phyloP scores from a whole-genome alignment of 1,284 basidiomycete genomes.

The Vanrija humicola region DNA sequence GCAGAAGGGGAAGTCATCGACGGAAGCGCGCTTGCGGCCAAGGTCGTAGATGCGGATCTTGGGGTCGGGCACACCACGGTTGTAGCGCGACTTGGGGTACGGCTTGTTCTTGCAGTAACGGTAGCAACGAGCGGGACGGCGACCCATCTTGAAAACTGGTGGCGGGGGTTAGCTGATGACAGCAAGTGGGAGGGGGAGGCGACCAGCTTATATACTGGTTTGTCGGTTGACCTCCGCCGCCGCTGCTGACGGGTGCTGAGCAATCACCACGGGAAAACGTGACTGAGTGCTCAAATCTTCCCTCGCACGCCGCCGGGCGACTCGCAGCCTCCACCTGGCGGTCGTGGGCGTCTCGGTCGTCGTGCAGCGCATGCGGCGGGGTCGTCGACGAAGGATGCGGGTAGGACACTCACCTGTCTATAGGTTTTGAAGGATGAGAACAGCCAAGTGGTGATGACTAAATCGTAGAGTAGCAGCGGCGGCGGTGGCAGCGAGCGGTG shows the following conservation, averaged over 20 bases:
- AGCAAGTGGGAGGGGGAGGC: not conserved
- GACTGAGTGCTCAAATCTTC: too few relatives aligned
- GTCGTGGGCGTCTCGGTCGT: too few relatives aligned
- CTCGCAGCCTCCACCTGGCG: too few relatives aligned
- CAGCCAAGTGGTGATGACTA: not conserved
- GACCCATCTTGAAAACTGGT: constrained; percentile 67
- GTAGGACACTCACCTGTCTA: constrained; percentile 2
- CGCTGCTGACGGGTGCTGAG: too few relatives aligned
- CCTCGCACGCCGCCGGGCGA: too few relatives aligned
- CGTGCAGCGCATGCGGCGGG: too few relatives aligned
- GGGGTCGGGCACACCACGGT: constrained; percentile 95
- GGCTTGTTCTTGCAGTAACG: constrained; percentile 99
- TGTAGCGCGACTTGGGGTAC: constrained; percentile 80
- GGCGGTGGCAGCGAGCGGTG: too few relatives aligned
- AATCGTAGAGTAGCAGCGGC: too few relatives aligned
- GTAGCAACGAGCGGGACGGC: constrained; percentile 93
- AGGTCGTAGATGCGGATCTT: constrained; percentile 96
- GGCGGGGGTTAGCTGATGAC: not conserved
- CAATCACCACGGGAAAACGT: too few relatives aligned
- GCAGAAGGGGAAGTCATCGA: constrained; percentile 97
- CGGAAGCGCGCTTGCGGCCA: constrained; percentile 88
- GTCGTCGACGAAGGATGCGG: too few relatives aligned
- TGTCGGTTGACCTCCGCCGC: too few relatives aligned
- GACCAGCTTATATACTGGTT: constrained; percentile 1
- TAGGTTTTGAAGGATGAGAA: constrained; percentile 10